Evolutionary conservation across 1,139 yeast genomes (phyloP), one percentile per base, ranked within the genome.

Genomic region (Blastobotrys aristatus): DNA sequence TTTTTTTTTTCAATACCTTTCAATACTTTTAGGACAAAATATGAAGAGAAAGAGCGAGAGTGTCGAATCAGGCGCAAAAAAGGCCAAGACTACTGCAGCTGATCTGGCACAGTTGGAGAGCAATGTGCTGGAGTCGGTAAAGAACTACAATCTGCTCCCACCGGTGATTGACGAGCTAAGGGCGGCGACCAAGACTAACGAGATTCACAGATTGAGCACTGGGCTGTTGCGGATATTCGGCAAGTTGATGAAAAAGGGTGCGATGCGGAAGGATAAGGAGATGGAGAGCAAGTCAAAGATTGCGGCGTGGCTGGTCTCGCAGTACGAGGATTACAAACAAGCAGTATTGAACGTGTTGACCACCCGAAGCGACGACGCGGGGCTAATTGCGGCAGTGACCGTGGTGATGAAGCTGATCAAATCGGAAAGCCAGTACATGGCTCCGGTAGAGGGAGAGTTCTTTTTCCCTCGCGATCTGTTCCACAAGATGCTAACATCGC

Each of bases 401-500:
- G 72, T 82, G 10, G 67, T 74, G 47, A 69, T 88, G 70, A 83
- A 82, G 51, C 68, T 85, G 24, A 57, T 88, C 33, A 78, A 74
- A 57, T 64, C 77, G 42, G 96, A 88, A 65, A 72, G 81, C 43
- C 66, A 68, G 29, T 68, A 74, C 57, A 68, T 80, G 60, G 72
- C 82, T 1, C 73, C 73, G 41, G 40, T 40, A 18, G 69, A 69
- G 20, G 74, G 68, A 33, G 78, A 76, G 31, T 73, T 78, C 40
- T 83, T 69, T 61, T 88, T 87, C 65, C 87, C 96, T 6, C 77
- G 74, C 39, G 66, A 67, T 31, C 69, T 83, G 2, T 81, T 78
- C 57, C 70, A 69, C 48, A 63, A 68, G 14, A 61, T 86, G n/a
- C 62, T 84, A 1, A 81, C 80, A 56, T 77, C 77, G 1, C 41